phyloP scores from a whole-genome alignment of 192 early-diverging fungal genomes.

The Paraglomus occultum region DNA sequence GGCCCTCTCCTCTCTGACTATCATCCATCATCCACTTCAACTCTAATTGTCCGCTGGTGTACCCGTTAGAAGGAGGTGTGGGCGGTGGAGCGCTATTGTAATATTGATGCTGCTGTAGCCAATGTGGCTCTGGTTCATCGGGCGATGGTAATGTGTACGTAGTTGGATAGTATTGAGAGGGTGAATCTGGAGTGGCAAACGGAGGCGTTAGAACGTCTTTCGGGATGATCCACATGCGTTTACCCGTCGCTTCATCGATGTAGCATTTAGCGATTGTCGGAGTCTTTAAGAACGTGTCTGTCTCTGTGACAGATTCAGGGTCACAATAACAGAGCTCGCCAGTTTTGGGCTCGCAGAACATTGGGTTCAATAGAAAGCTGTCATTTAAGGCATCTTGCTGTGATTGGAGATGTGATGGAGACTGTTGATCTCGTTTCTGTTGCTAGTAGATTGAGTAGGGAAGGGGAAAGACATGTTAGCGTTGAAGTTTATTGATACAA shows the following conservation, averaged over 20 bases:
- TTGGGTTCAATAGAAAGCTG: background rate
- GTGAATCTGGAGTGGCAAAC: background rate
- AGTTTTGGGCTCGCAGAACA: background rate
- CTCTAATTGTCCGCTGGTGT: too few relatives aligned
- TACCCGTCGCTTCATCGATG: background rate
- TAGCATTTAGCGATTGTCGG: background rate
- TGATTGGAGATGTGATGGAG: background rate
- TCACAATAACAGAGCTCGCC: constrained; percentile 13
- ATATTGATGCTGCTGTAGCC: constrained; percentile 4
- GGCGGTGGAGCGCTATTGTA: background rate
- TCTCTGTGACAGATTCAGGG: background rate
- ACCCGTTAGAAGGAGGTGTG: too few relatives aligned
- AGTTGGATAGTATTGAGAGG: background rate
- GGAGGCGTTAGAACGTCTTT: too few relatives aligned
- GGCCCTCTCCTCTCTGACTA: too few relatives aligned
- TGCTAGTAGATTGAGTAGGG: background rate
- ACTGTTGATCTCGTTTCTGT: background rate
- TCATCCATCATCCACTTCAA: too few relatives aligned
- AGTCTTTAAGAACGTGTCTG: background rate
- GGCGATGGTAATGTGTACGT: background rate
- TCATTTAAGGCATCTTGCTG: too few relatives aligned
- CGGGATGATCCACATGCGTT: constrained; percentile 1
- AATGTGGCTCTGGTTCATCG: background rate
- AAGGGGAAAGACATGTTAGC: background rate
- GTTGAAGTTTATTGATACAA: background rate